phyloP scores from a whole-genome alignment of 768 basidiomycete genomes.

The Phlegmacium glaucopus region DNA sequence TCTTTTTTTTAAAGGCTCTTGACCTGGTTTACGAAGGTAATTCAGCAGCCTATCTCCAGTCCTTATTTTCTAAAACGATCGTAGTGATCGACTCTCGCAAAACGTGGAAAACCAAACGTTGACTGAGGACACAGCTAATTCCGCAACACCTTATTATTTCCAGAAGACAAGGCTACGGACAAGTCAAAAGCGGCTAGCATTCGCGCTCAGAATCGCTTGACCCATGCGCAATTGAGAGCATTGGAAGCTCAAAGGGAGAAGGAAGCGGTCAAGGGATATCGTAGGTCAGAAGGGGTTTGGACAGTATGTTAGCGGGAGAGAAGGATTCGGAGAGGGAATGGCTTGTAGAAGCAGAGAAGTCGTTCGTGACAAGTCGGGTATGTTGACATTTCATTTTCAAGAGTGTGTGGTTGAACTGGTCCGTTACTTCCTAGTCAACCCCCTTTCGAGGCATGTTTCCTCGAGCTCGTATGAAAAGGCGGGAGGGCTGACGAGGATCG shows the following conservation, averaged over 20 bases:
- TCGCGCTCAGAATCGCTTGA: slow-evolving; percentile 44
- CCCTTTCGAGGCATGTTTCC: slow-evolving; percentile 74
- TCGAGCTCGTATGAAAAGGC: slow-evolving; percentile 34
- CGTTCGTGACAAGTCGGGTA: slow-evolving; percentile 80
- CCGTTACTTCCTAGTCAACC: slow-evolving; percentile 32
- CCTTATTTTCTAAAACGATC: not conserved
- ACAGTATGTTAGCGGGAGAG: slow-evolving; percentile 40
- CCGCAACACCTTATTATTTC: slow-evolving; percentile 53
- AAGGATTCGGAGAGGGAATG: slow-evolving; percentile 64
- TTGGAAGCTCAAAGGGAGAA: slow-evolving; percentile 66
- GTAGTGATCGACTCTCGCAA: slow-evolving; percentile 61
- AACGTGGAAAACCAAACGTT: slow-evolving; percentile 27
- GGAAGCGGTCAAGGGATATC: slow-evolving; percentile 58
- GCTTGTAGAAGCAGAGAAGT: slow-evolving; percentile 78
- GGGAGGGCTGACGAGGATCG: slow-evolving; percentile 56
- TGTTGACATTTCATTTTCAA: slow-evolving; percentile 17
- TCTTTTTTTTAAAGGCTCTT: slow-evolving; percentile 80
- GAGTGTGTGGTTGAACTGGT: slow-evolving; percentile 6
- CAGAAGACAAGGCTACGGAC: slow-evolving; percentile 45
- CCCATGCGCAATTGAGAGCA: slow-evolving; percentile 54
- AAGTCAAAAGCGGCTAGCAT: slow-evolving; percentile 31
- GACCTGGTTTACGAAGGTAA: slow-evolving; percentile 82
- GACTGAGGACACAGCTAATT: slow-evolving; percentile 13
- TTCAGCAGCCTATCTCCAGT: slow-evolving; percentile 2
- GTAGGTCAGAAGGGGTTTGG: slow-evolving; percentile 61